Conservation (phyloP, 2,329 filamentous ascomycete species). For the Colletotrichum sp. region DNA sequence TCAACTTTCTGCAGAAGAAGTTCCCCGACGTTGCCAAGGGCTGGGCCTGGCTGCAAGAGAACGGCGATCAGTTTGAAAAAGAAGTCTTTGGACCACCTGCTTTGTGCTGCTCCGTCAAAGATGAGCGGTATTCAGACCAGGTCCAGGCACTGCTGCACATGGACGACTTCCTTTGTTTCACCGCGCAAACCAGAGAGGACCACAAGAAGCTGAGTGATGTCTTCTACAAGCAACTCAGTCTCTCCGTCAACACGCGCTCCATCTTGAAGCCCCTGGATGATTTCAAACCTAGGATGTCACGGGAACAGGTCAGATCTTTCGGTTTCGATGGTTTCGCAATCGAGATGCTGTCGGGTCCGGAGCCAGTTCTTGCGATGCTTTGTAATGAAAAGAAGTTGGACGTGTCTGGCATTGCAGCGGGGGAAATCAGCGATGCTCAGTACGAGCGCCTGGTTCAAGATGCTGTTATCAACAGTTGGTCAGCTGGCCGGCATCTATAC, state of each 20-base stretch:
- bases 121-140: slow-evolving; percentile 66
- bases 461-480: slow-evolving; percentile 68
- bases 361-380: slow-evolving; percentile 85
- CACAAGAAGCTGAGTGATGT: slow-evolving; percentile 73
- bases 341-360: slow-evolving; percentile 81
- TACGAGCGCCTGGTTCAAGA: slow-evolving; percentile 68
- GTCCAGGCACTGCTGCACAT: slow-evolving; percentile 55
- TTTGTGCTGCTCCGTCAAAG: slow-evolving; percentile 79
- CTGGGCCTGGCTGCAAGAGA: slow-evolving; percentile 82
- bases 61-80: slow-evolving; percentile 73
- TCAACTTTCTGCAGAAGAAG: slow-evolving; percentile 64
- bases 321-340: slow-evolving; percentile 83
- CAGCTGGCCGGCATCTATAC: slow-evolving; percentile 69
- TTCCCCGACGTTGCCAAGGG: slow-evolving; percentile 71
- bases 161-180: slow-evolving; percentile 71
- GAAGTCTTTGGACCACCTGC: slow-evolving; percentile 83
- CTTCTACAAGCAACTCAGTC: slow-evolving; percentile 65
- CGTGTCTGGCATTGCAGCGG: slow-evolving; percentile 66
- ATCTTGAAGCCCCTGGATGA: slow-evolving; percentile 57
- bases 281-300: slow-evolving; percentile 60
- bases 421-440: slow-evolving; percentile 69
- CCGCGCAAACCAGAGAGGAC: slow-evolving; percentile 76
- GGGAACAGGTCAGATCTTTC: slow-evolving; percentile 56
- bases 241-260: slow-evolving; percentile 76
- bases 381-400: slow-evolving; percentile 77